phyloP scores from a whole-genome alignment of 805 yeast species.

The Myxozyma monticola region DNA sequence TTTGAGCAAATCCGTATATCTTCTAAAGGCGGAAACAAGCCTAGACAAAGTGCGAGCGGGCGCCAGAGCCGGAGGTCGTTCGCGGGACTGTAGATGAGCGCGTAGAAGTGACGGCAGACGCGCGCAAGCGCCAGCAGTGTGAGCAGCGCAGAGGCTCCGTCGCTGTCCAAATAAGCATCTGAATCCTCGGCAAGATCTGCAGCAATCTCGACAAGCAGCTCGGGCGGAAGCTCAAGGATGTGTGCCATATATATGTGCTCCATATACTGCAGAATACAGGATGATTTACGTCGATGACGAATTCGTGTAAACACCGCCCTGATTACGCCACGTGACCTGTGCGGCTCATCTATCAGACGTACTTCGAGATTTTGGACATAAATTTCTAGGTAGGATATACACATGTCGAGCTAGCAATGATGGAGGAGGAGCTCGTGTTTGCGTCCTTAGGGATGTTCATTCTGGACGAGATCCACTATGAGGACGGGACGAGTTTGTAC shows the following conservation, averaged over 20 bases:
- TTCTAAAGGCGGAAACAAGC: no score
- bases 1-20: no score
- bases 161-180: not conserved
- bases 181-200: not conserved
- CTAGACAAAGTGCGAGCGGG: constrained; percentile 1
- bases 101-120: constrained; percentile 14
- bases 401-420: no score
- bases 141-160: not conserved
- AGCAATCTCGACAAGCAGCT: not conserved
- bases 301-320: no score
- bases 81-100: constrained; percentile 10
- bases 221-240: not conserved
- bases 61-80: constrained; percentile 12
- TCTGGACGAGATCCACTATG: constrained; percentile 76
- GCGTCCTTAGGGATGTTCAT: constrained; percentile 86
- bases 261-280: no score
- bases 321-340: no score
- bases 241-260: no score
- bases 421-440: constrained; percentile 40
- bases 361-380: no score
- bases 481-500: constrained; percentile 39
- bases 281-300: no score
- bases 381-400: no score
- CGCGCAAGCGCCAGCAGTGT: not conserved
- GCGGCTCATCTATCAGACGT: no score